A percentile compares a stretch with the other conserved stretches of the same genome.
These are phyloP conservation scores for Tetrapisispora nanseiensis DNA, from an alignment of 805 yeast genomes.

Conservation along the genomic window DNA sequence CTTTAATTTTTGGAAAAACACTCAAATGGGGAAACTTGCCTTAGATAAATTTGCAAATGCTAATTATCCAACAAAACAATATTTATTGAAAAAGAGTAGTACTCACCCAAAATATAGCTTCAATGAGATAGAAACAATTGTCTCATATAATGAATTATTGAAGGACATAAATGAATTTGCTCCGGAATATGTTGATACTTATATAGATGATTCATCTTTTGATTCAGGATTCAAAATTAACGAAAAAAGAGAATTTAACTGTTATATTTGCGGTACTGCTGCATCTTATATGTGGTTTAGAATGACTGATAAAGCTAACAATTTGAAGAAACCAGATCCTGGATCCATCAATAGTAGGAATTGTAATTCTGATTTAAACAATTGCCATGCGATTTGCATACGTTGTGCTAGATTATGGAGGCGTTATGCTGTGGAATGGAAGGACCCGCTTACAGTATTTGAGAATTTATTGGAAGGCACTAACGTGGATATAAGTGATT, in stretches of 20 bases:
- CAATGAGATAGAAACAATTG: neutral
- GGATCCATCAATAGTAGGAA: neutral
- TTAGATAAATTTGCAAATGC: slow-evolving; percentile 67
- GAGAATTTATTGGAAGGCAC: slow-evolving; percentile 32
- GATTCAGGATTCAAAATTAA: slow-evolving; percentile 42
- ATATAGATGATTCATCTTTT: slow-evolving; percentile 46
- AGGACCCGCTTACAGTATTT: slow-evolving; percentile 58
- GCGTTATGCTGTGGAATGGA: slow-evolving; percentile 82
- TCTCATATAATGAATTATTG: neutral
- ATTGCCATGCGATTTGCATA: slow-evolving; percentile 56
- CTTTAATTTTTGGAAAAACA: slow-evolving; percentile 87
- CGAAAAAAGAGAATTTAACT: slow-evolving; percentile 37
- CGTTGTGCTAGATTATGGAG: slow-evolving; percentile 91
- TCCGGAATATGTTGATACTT: slow-evolving; percentile 17
- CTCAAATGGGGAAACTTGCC: slow-evolving; percentile 57
- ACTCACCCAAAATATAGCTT: neutral
- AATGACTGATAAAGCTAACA: slow-evolving; percentile 2
- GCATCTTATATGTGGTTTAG: slow-evolving; percentile 30
- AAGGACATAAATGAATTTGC: slow-evolving; percentile 3
- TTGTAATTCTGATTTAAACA: slow-evolving; percentile 9
- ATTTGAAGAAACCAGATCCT: neutral
- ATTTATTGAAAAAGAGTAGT: neutral
- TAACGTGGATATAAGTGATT: slow-evolving; percentile 7
- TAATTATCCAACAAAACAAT: neutral
- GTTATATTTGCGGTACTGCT: slow-evolving; percentile 57